Evolutionary conservation across 257 asterid species (phyloP).

Genomic region (Cynanchum wilfordii): DNA sequence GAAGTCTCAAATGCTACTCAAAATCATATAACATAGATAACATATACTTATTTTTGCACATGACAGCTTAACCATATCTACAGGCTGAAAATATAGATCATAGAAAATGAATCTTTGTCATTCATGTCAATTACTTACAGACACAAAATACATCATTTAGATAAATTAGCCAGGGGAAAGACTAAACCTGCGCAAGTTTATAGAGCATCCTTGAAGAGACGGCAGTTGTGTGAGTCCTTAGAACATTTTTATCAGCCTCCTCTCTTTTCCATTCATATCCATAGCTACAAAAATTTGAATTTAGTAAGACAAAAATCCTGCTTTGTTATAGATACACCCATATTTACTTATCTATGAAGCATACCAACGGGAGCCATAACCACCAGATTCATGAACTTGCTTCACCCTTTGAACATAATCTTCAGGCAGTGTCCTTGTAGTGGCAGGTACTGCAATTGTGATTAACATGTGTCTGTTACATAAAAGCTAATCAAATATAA

Average conservation of each 20-base stretch:
- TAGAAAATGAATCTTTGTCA: background rate
- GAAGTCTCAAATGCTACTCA: background rate
- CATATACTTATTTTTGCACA: background rate
- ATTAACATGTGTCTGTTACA: slow-evolving; percentile 9
- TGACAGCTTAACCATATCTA: background rate
- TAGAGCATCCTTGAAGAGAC: slow-evolving; percentile 95
- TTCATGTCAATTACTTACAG: background rate
- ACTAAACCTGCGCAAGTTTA: slow-evolving; percentile 77
- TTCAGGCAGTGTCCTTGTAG: slow-evolving; percentile 77
- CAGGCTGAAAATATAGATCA: background rate
- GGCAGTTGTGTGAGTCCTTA: slow-evolving; percentile 97
- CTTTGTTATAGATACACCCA: background rate
- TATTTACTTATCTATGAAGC: slow-evolving; percentile 14
- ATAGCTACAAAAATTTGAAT: slow-evolving; percentile 44
- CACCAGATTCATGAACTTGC: slow-evolving; percentile 82
- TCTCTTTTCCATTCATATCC: slow-evolving; percentile 94
- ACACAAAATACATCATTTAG: background rate
- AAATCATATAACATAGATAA: background rate
- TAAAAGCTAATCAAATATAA: slow-evolving; percentile 14
- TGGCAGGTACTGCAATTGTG: slow-evolving; percentile 62
- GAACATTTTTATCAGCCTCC: slow-evolving; percentile 92
- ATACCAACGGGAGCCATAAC: slow-evolving; percentile 95
- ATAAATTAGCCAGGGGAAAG: slow-evolving; percentile 6
- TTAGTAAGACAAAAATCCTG: slow-evolving; percentile 11
- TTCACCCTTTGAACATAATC: slow-evolving; percentile 90